Evolutionary conservation across 106 monocot genomes (phyloP).

Genomic region (Allium sativum): DNA sequence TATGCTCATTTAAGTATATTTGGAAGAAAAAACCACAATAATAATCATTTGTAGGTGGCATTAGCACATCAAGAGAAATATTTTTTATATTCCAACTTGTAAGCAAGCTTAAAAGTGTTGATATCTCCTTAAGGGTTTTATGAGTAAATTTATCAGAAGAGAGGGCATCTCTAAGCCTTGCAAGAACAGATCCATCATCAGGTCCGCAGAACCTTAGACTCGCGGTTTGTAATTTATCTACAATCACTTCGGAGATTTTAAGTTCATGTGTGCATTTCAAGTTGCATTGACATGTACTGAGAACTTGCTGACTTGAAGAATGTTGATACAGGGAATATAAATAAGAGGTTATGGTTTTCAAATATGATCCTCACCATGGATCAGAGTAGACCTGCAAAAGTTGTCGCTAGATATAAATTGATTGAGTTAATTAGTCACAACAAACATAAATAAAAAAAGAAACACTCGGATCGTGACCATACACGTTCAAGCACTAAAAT

Average conservation of each 20-base stretch:
- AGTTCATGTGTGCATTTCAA: constrained; percentile 14
- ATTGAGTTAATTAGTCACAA: background rate
- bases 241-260: constrained; percentile 59
- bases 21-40: constrained; percentile 27
- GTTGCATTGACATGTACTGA: too few relatives aligned
- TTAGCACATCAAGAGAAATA: constrained; percentile 69
- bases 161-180: constrained; percentile 95
- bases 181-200: constrained; percentile 57
- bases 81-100: constrained; percentile 65
- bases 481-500: constrained; percentile 3
- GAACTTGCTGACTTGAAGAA: too few relatives aligned
- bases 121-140: too few relatives aligned
- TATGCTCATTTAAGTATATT: constrained; percentile 59
- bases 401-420: too few relatives aligned
- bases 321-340: too few relatives aligned
- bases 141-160: too few relatives aligned
- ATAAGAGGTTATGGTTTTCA: too few relatives aligned
- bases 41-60: too few relatives aligned
- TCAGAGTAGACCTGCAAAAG: too few relatives aligned
- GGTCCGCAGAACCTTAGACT: constrained; percentile 85
- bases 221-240: constrained; percentile 77
- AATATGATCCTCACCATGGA: too few relatives aligned
- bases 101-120: constrained; percentile 56
- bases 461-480: background rate
- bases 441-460: constrained; percentile 2